phyloP scores from a whole-genome alignment of 306 rosid species.

The Pyrus betulifolia region DNA sequence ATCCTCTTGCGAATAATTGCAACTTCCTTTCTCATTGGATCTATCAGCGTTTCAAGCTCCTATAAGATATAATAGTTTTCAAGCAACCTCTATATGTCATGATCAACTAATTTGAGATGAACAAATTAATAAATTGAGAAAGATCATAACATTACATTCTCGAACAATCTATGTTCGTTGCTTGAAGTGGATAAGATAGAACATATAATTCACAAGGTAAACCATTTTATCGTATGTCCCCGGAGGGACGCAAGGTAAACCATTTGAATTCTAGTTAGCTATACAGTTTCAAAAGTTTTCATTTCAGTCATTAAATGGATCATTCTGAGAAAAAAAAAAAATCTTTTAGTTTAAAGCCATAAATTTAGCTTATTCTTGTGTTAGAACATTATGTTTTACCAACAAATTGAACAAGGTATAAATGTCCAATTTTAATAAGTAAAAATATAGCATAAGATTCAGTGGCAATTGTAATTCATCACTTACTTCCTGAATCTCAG shows the following conservation, averaged over 20 bases:
- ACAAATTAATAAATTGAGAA: neutral
- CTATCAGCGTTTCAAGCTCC: slow-evolving; percentile 84
- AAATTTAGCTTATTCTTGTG: neutral
- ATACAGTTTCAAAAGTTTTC: neutral
- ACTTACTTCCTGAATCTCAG: slow-evolving; percentile 89
- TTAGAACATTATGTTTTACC: neutral
- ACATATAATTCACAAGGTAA: neutral
- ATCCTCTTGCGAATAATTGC: slow-evolving; percentile 66
- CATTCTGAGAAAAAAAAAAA: neutral
- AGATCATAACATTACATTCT: neutral
- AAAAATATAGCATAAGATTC: neutral
- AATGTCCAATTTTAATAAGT: neutral
- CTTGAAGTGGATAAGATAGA: neutral
- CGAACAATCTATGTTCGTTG: neutral
- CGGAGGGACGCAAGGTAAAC: neutral
- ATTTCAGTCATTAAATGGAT: neutral
- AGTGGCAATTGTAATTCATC: neutral
- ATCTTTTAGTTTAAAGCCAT: neutral
- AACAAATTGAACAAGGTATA: too few species aligned
- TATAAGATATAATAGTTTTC: neutral
- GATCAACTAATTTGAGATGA: neutral
- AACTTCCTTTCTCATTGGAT: slow-evolving; percentile 87
- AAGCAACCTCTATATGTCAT: neutral
- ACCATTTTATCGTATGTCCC: neutral
- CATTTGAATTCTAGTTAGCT: neutral